Evolutionary conservation across 805 yeast species (phyloP).

Genomic region (Lipomyces orientalis): DNA sequence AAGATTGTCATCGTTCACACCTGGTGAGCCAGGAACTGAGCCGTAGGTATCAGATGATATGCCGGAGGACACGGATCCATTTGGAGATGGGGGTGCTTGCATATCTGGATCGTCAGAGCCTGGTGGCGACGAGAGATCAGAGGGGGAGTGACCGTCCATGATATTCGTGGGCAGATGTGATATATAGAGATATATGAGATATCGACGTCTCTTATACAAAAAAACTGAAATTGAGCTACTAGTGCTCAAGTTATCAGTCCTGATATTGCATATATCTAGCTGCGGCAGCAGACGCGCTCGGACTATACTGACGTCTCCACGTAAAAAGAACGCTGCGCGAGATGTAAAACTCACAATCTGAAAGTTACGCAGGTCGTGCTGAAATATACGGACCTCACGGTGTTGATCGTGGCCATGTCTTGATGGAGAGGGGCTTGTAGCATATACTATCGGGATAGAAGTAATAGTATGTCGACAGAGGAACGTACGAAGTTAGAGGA

Average conservation of each 20-base stretch:
- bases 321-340: not conserved
- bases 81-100: constrained; percentile 21
- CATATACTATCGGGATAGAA: too few species aligned
- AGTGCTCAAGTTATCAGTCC: not conserved
- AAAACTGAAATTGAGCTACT: not conserved
- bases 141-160: constrained; percentile 16
- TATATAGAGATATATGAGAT: not conserved
- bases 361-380: constrained; percentile 7
- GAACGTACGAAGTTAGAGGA: not conserved
- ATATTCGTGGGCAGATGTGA: not conserved
- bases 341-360: not conserved
- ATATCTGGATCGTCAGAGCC: constrained; percentile 15
- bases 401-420: not conserved
- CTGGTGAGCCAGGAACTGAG: constrained; percentile 38
- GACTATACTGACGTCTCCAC: not conserved
- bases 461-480: not conserved
- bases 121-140: constrained; percentile 28
- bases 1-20: constrained; percentile 38
- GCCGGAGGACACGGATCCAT: constrained; percentile 19
- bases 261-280: not conserved
- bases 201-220: not conserved
- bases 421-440: not conserved
- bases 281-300: not conserved
- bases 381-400: constrained; percentile 11
- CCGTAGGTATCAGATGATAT: constrained; percentile 36